These are phyloP conservation scores for Fraxinus ornus DNA, from an alignment of 305 asterid genomes.

Conservation along the genomic window DNA sequence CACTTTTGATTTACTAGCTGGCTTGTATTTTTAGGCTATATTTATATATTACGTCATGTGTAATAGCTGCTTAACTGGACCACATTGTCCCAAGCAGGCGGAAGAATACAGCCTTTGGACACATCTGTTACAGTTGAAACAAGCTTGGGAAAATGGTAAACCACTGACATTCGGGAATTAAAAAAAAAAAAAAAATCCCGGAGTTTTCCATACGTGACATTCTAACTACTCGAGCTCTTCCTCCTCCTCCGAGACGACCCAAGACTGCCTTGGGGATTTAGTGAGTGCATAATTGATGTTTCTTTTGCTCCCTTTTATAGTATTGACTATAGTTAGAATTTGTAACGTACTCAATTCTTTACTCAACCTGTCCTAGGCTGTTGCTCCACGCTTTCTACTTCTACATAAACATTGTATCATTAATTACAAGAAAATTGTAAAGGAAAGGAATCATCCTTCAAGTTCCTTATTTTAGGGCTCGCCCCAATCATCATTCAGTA, in stretches of 20 bases:
- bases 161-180: conserved; percentile 28
- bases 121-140: conserved; percentile 63
- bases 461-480: not conserved
- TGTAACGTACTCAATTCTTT: conserved; percentile 19
- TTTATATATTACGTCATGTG: not conserved
- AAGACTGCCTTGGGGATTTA: not conserved
- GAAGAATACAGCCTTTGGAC: conserved; percentile 79
- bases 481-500: too few species aligned
- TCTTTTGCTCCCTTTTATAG: conserved; percentile 14
- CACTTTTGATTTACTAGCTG: not conserved
- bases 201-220: conserved; percentile 14
- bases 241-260: not conserved
- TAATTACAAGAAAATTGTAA: not conserved
- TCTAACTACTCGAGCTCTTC: conserved; percentile 42
- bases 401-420: not conserved
- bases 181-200: not conserved
- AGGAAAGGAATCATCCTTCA: not conserved
- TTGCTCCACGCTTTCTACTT: conserved; percentile 6
- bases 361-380: not conserved
- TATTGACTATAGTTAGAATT: conserved; percentile 12
- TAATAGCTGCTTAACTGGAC: not conserved
- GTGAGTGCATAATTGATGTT: conserved; percentile 29
- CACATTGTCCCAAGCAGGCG: conserved; percentile 45
- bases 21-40: not conserved
- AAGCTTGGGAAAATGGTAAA: conserved; percentile 38